Evolutionary conservation across 192 early-diverging fungal genomes (phyloP), one percentile per base, ranked within the genome.

Genomic region (Rhizophagus clarus): DNA sequence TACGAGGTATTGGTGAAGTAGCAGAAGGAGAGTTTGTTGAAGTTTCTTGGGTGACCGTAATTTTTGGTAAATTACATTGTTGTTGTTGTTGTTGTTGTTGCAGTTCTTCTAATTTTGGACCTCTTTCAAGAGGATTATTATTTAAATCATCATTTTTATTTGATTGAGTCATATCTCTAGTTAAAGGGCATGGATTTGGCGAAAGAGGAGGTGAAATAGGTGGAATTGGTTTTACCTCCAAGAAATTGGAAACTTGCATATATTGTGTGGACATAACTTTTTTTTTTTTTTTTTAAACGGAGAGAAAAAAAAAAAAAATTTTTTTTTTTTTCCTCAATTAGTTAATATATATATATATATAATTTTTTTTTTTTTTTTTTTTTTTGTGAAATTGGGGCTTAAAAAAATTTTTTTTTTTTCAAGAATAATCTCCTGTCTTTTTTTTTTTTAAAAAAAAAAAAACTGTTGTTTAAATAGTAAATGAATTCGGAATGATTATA

Each of bases 141-240:
- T 22, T 56, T 20, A 4, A 56, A 20, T 56, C 51, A 56, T 56
- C 51, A 20, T 56, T 20, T 15, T 56, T 20, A 56, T 56, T 56
- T 5, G 51, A 56, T 51, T 51, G 49, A 51, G 49, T 51, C 3
- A 15, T 51, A 20, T 5, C 51, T 20, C 4, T 20, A 14, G 14
- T 49, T 49, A 49, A 49, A 15, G n/a, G 11, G 10, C 2, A 49
- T 51, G 14, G 14, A 20, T 51, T 51, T 51, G 68, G 68, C 42
- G 68, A 70, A 37, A 34, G 68, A n/a, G 68, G 68, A 22, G 68
- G 68, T 40, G 68, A 70, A 37, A 70, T 70, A 40, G 22, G 34
- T 70, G 34, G 20, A 37, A 34, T 70, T 9, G 29, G 15, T 17
- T 51, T 51, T 20, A 51, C 14, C 15, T 51, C 49, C 17, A 20